Evolutionary conservation across 495 filamentous ascomycete genomes (phyloP), one percentile per base, ranked within the genome.

Genomic region (Penicillium canescens): DNA sequence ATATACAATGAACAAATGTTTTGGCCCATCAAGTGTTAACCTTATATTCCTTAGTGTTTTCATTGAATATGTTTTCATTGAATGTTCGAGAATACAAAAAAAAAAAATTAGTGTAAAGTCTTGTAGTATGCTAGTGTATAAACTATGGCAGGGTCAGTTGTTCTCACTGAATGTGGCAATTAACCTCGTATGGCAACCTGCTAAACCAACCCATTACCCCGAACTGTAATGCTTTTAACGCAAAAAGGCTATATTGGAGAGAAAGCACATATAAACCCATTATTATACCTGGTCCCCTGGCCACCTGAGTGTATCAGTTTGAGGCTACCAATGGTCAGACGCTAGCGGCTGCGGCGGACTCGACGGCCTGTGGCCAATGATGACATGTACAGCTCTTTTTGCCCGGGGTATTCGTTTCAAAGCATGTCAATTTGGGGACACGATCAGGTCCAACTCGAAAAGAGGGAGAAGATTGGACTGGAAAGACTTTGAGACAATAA

Each of bases 331-430:
- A 31, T 46, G 18, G 36, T 54, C 52, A 42, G 35, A 42, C 45
- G 26, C 52, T 54, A 54, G 52, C 37, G 43, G 43, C 52, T 47
- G 26, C 42, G 16, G 52, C 35, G 36, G 35, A 48, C 35, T 40
- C 36, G 28, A 20, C 21, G 21, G 37, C 37, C 20, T 35, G 26
- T 13, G 33, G 40, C 49, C 49, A 51, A 51, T 51, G 12, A 51
- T 11, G 40, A 51, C 13, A 37, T 51, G 21, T 51, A 13, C 13
- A 7, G 14, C 31, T 51, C 18, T 11, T 37, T 18, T 47, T 43
- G 33, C 31, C n/a, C 18, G 18, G 34, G 45, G 18, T 51, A 37
- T 51, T 42, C 21, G 37, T 50, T 31, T 36, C 49, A 3, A 36
- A 8, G 38, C 20, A 51, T 36, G 9, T 37, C 24, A 11, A 13